Percentiles rank a stretch among this genome's conserved stretches.
These are phyloP conservation scores for Cyclostephanos invisitatus DNA, from an alignment of 108 stramenopile species.

Conservation along the genomic window DNA sequence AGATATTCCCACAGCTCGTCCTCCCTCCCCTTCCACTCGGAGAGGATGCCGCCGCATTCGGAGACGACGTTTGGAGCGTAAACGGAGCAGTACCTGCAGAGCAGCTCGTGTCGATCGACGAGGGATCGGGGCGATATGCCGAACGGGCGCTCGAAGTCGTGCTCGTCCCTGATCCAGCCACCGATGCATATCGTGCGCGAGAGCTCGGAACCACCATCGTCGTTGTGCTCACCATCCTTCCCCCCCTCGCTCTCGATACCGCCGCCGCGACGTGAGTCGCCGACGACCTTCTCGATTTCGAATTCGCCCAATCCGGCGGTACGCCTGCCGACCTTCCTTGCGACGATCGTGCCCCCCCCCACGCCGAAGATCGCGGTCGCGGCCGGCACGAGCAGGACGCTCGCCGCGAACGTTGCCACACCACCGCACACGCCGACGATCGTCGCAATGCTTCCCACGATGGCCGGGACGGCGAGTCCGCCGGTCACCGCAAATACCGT, in stretches of 20 bases:
- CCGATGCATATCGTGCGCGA: constrained; percentile 23
- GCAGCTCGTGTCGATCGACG: background rate
- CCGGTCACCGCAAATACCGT: constrained; percentile 22
- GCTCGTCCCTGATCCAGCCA: constrained; percentile 28
- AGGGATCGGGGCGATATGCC: constrained; percentile 15
- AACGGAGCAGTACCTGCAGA: constrained; percentile 20
- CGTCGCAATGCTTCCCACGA: constrained; percentile 15
- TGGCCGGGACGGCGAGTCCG: constrained; percentile 18
- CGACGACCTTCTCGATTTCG: constrained; percentile 3
- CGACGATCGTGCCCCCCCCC: constrained; percentile 14
- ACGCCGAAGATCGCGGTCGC: constrained; percentile 25
- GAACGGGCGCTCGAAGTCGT: constrained; percentile 31
- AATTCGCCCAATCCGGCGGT: constrained; percentile 17
- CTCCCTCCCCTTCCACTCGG: constrained; percentile 17
- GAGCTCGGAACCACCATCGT: constrained; percentile 4
- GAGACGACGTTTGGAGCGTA: background rate
- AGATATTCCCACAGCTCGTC: constrained; percentile 12
- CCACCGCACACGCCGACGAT: background rate
- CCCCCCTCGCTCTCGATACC: background rate
- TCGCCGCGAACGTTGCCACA: background rate
- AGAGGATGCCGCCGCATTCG: constrained; percentile 7
- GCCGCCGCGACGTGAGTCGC: no score
- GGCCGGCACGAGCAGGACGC: constrained; percentile 7
- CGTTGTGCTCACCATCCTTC: background rate
- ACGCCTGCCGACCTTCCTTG: constrained; percentile 8